Evolutionary conservation across 306 rosid genomes (phyloP), one percentile per base, ranked within the genome.

Genomic region (Quercus gilva): DNA sequence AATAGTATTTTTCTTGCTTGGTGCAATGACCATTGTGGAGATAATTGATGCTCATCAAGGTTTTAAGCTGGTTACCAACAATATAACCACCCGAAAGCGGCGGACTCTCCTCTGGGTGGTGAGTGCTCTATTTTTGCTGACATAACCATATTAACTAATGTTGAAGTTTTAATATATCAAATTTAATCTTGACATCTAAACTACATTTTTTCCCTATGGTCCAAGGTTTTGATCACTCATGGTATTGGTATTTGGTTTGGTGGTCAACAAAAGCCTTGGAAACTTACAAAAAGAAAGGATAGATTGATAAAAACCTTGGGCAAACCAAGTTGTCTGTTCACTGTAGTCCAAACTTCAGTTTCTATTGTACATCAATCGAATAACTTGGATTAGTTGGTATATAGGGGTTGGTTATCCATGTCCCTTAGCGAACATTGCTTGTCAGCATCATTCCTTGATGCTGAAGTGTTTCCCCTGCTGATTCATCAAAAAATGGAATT

Each of bases 1-100:
- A 84, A 92, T 95, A 83, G 97, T 95, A 81, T 95, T 92, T 85
- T 95, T 95, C 91, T 75, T 95, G 90, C 92, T 95, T 73, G 98
- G 97, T 69, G 99, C 99, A 69, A 95, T 95, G 99, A 95, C 98
- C 69, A 95, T 95, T 71, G 97, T 95, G 67, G 98, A 95, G 84
- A 89, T 95, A 55, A 79, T 95, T 73, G 97, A 94, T 69, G 91
- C 97, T 75, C 97, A 94, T 92, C 99, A 91, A 85, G 97, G 99
- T 79, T 94, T 94, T 85, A 95, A 95, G 86, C 84, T 95, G 85
- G 97, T 95, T 84, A 90, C 97, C 17, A 97, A 92, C 88, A 92
- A 86, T 71, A 95, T 95, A 61, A 95, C 91, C 76, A 92, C 99
- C 80, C 90, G 97, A 83, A 95, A 91, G 73, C 96, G 96, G 18